phyloP scores from a whole-genome alignment of 176 grass and related monocot species.

The Dendrocalamus sinicus region DNA sequence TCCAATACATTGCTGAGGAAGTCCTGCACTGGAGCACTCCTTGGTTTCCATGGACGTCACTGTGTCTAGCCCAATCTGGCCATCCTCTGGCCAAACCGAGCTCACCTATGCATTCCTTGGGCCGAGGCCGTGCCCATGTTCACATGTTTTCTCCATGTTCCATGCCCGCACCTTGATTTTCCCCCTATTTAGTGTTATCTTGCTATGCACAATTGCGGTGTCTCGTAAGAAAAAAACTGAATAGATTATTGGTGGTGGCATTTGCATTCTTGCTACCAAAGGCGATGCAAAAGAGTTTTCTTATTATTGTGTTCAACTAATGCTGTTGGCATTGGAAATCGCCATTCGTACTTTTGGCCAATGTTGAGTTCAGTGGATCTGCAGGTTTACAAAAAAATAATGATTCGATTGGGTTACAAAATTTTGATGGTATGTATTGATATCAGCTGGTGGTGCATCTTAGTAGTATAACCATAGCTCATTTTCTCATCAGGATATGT shows the following conservation, averaged over 20 bases:
- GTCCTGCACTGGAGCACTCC: too few species aligned
- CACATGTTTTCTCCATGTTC: too few species aligned
- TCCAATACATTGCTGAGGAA: too few species aligned
- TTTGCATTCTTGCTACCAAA: background rate
- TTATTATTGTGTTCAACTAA: background rate
- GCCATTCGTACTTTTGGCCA: background rate
- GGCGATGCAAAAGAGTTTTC: background rate
- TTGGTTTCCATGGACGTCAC: too few species aligned
- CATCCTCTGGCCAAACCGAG: too few species aligned
- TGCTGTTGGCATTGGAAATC: background rate
- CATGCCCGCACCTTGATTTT: too few species aligned
- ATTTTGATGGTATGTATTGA: background rate
- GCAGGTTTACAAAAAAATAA: too few species aligned
- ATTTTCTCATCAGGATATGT: background rate
- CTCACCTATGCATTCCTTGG: too few species aligned
- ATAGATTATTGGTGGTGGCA: background rate
- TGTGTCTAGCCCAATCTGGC: too few species aligned
- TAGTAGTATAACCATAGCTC: background rate
- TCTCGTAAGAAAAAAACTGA: background rate
- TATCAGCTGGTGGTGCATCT: background rate
- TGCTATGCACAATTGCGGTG: background rate
- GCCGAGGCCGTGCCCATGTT: too few species aligned
- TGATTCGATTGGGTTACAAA: background rate
- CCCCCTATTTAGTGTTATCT: background rate
- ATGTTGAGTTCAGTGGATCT: background rate